Percentiles rank a stretch among this genome's conserved stretches.
These are phyloP conservation scores for Conidiobolus incongruus DNA, from an alignment of 371 early-diverging fungal species.

Conservation along the genomic window DNA sequence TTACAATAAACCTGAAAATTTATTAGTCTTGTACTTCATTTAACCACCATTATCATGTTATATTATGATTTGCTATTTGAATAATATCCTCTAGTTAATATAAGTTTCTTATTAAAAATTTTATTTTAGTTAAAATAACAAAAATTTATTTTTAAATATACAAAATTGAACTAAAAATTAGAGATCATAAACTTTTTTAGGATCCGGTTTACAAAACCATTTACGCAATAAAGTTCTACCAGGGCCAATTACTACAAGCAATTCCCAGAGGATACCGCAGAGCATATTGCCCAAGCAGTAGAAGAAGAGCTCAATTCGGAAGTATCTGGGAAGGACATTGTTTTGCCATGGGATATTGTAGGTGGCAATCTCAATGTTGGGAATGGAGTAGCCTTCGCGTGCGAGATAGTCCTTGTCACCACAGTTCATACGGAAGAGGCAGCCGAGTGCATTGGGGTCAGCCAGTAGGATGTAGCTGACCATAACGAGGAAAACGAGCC, in stretches of 20 bases:
- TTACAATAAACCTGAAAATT: too few species aligned
- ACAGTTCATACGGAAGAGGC: slow-evolving; percentile 46
- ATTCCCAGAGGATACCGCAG: slow-evolving; percentile 10
- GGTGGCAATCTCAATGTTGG: slow-evolving; percentile 17
- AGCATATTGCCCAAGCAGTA: slow-evolving; percentile 12
- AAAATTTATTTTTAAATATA: too few species aligned
- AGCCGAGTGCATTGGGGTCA: slow-evolving; percentile 41
- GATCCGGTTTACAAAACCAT: too few species aligned
- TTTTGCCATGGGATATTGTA: slow-evolving; percentile 38
- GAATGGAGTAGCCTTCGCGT: slow-evolving; percentile 15
- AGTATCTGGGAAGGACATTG: slow-evolving; percentile 33
- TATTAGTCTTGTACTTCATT: too few species aligned
- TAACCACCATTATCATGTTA: too few species aligned
- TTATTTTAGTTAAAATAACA: too few species aligned
- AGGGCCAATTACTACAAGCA: slow-evolving; percentile 14
- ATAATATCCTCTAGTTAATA: too few species aligned
- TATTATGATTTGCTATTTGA: too few species aligned
- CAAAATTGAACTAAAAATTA: too few species aligned
- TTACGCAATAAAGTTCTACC: slow-evolving; percentile 4
- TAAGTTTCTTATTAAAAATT: too few species aligned
- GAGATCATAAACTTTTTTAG: too few species aligned
- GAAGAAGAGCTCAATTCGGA: slow-evolving; percentile 29
- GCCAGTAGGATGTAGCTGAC: slow-evolving; percentile 28
- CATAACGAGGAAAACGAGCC: slow-evolving; percentile 21
- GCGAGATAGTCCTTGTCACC: slow-evolving; percentile 23